Base-by-base conservation (phyloP, 257 asterid genomes). In the Salvia splendens region DNA sequence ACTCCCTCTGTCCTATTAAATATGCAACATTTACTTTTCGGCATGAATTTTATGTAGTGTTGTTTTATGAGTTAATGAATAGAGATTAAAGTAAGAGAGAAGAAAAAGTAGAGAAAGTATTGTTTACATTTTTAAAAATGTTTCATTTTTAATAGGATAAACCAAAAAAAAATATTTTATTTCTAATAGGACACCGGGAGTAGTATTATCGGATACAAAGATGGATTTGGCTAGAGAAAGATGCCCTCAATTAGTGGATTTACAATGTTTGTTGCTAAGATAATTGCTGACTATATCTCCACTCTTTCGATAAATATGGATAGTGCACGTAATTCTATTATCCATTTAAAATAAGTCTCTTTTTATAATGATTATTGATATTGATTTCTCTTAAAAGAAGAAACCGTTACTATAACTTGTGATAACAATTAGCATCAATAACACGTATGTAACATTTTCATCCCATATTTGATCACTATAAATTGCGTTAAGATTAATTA, bases 151-250 rank as follows among this genome's bases (percentile, higher is more conserved):
- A n/a, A n/a, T n/a, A n/a, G n/a, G n/a, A n/a, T n/a, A n/a, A n/a
- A n/a, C n/a, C n/a, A n/a, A n/a, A n/a, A n/a, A n/a, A n/a, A n/a
- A n/a, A n/a, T n/a, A n/a, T n/a, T n/a, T n/a, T n/a, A n/a, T n/a
- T n/a, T n/a, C n/a, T n/a, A n/a, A n/a, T n/a, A n/a, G n/a, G n/a
- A n/a, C n/a, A n/a, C n/a, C n/a, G n/a, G n/a, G n/a, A n/a, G n/a
- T n/a, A n/a, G n/a, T n/a, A n/a, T n/a, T n/a, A n/a, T n/a, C 1
- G 35, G 20, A 5, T 5, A 51, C 48, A 38, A 16, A 16, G 71
- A 36, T 72, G 77, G 70, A 56, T 46, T 63, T 47, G 67, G 49
- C 17, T 75, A 65, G 69, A 62, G 36, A 61, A 24, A 15, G 49
- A 59, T 50, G 30, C 6, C 32, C n/a, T 48, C 16, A 2, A 24